Conservation (phyloP, 805 yeast genomes). For the Candida andamanensis region DNA sequence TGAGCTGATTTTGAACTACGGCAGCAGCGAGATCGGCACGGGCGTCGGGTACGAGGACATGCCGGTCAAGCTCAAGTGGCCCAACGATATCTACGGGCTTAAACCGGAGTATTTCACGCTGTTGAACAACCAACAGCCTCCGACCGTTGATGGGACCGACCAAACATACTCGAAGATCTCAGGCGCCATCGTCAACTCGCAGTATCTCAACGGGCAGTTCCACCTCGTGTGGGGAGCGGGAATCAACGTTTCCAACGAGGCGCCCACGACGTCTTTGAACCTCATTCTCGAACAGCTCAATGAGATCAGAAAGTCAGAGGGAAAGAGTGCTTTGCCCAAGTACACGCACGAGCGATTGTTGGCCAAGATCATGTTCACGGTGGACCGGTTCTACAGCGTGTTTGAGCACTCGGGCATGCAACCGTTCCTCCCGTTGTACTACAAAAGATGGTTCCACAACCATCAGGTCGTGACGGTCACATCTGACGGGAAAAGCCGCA, state of each 20-base stretch:
- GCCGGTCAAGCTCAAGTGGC: conserved; percentile 91
- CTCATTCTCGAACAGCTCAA: conserved; percentile 61
- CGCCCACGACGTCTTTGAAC: conserved; percentile 89
- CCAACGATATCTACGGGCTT: conserved; percentile 81
- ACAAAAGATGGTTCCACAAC: conserved; percentile 80
- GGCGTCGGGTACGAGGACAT: conserved; percentile 61
- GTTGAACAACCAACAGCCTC: conserved; percentile 20
- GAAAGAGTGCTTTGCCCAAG: conserved; percentile 41
- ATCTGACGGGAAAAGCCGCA: conserved; percentile 40
- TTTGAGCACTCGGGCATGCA: conserved; percentile 63
- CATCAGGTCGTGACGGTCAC: conserved; percentile 62
- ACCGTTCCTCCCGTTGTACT: conserved; percentile 66
- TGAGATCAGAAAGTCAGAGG: conserved; percentile 38
- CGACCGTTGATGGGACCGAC: conserved; percentile 48
- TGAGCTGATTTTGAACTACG: conserved; percentile 65
- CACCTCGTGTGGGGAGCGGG: conserved; percentile 83
- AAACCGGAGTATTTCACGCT: conserved; percentile 52
- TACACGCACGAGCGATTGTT: conserved; percentile 47
- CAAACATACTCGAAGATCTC: conserved; percentile 71
- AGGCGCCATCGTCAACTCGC: conserved; percentile 82
- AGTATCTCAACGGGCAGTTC: conserved; percentile 54
- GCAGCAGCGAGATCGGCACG: conserved; percentile 28
- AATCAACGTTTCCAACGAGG: conserved; percentile 73
- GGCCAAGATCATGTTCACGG: conserved; percentile 63
- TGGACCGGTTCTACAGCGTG: conserved; percentile 55